phyloP scores from a whole-genome alignment of 768 basidiomycete genomes.

The Pisolithus microcarpus region DNA sequence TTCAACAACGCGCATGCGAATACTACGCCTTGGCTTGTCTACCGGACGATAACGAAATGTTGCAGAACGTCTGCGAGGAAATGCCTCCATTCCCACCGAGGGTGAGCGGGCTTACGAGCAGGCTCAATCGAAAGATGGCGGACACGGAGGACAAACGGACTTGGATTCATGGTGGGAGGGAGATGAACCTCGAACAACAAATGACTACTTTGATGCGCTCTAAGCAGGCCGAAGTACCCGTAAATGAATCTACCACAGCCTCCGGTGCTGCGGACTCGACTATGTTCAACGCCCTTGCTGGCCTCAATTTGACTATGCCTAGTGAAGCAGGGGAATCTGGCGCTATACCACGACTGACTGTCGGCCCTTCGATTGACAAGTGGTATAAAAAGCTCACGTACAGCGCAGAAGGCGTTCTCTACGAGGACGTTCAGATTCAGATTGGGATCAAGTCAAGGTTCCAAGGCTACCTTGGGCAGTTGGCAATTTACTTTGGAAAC shows the following conservation, averaged over 20 bases:
- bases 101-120: constrained; percentile 80
- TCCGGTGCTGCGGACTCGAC: constrained; percentile 38
- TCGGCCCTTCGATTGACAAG: constrained; percentile 70
- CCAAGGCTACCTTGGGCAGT: constrained; percentile 88
- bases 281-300: constrained; percentile 68
- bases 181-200: constrained; percentile 76
- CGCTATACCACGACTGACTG: constrained; percentile 47
- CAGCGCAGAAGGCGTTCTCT: constrained; percentile 80
- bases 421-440: constrained; percentile 93
- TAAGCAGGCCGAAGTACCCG: constrained; percentile 24
- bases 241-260: constrained; percentile 30
- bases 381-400: constrained; percentile 86
- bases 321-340: constrained; percentile 12
- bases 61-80: constrained; percentile 95
- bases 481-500: constrained; percentile 95
- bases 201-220: constrained; percentile 47
- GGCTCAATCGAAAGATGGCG: constrained; percentile 82
- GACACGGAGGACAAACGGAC: constrained; percentile 94
- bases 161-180: constrained; percentile 94
- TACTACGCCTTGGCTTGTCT: constrained; percentile 83
- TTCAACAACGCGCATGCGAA: constrained; percentile 98
- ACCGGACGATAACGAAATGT: constrained; percentile 83
- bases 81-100: constrained; percentile 98
- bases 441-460: constrained; percentile 95
- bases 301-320: constrained; percentile 59